These are phyloP conservation scores for Erodium texanum DNA, from an alignment of 441 rosid genomes.

Conservation along the genomic window DNA sequence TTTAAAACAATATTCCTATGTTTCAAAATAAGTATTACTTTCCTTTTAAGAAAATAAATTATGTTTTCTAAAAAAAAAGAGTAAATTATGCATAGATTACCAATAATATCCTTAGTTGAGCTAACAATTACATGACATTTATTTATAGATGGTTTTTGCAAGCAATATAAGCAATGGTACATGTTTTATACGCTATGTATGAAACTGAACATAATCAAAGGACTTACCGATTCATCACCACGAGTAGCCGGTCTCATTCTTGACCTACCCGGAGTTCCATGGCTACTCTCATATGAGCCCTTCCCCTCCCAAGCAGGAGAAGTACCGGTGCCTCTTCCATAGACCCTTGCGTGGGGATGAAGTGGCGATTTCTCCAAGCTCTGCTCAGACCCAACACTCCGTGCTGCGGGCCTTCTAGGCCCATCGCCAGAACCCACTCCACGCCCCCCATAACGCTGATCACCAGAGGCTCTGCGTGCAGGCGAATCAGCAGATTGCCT, in stretches of 20 bases:
- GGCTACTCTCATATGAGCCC: not conserved
- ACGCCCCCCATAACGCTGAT: not conserved
- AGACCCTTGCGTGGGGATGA: not conserved
- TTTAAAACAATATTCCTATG: not conserved
- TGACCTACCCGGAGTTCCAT: constrained; percentile 1
- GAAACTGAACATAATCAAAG: not conserved
- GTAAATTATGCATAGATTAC: too few species aligned
- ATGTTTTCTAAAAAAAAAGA: too few species aligned
- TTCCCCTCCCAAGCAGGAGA: not conserved
- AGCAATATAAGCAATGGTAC: too few species aligned
- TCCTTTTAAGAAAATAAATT: too few species aligned
- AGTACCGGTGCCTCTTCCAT: not conserved
- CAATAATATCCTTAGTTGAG: too few species aligned
- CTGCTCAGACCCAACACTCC: not conserved
- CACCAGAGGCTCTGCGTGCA: constrained; percentile 23
- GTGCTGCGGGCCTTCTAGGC: not conserved
- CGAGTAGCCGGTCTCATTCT: not conserved
- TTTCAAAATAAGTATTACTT: too few species aligned
- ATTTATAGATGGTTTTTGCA: too few species aligned
- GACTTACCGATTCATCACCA: not conserved
- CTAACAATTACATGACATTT: too few species aligned
- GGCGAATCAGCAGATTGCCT: constrained; percentile 33
- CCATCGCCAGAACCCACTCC: not conserved
- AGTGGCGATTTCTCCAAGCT: not conserved
- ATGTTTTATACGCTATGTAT: too few species aligned